phyloP scores from a whole-genome alignment of 352 stramenopile species.

The Phytophthora pluvialis region DNA sequence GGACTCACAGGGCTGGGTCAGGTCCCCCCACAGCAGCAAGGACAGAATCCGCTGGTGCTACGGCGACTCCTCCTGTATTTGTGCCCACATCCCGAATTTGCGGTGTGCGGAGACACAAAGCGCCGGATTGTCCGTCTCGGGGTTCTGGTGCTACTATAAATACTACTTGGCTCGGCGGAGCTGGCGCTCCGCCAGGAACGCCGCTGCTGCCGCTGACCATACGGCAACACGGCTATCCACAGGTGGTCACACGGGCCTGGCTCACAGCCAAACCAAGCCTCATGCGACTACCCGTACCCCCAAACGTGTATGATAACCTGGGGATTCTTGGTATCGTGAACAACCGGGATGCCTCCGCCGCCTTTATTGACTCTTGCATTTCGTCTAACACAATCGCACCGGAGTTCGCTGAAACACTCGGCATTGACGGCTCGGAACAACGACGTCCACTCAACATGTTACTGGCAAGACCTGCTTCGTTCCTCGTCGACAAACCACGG shows the following conservation, averaged over 20 bases:
- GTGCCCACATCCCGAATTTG: neutral
- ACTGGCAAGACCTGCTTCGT: neutral
- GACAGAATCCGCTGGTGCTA: slow-evolving; percentile 1
- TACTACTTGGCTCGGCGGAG: neutral
- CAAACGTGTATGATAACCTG: neutral
- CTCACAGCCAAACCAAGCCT: neutral
- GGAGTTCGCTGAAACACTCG: neutral
- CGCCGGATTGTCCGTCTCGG: neutral
- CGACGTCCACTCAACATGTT: neutral
- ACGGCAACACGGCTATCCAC: neutral
- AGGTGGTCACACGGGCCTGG: neutral
- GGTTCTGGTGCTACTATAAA: neutral
- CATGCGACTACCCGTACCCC: neutral
- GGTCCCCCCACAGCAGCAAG: no score
- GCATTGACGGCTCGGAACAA: neutral
- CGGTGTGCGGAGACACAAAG: neutral
- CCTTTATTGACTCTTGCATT: neutral
- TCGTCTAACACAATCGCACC: neutral
- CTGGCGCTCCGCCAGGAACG: neutral
- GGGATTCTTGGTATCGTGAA: neutral
- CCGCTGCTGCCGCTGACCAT: neutral
- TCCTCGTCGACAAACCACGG: no score
- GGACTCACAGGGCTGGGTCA: no score
- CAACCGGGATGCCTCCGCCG: neutral
- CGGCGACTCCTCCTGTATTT: neutral